Evolutionary conservation across 31 red algal genomes (phyloP).

Genomic region (Asparagopsis taxiformis): DNA sequence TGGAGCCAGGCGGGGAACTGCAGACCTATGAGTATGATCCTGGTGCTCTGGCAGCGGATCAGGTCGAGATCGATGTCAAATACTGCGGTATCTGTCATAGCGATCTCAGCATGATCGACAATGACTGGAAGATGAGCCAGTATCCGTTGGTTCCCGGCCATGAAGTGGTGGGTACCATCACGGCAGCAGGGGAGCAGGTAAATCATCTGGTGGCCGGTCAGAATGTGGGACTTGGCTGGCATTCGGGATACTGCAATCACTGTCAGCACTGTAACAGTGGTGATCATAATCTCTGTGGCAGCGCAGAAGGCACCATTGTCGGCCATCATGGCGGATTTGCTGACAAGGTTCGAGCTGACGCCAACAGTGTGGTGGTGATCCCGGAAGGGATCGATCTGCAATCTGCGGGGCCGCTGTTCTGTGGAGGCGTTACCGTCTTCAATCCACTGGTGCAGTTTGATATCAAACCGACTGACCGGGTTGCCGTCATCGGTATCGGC

Average conservation of each 20-base stretch:
- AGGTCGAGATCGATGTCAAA: conserved; percentile 9
- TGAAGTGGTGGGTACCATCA: conserved; percentile 65
- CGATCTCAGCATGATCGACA: conserved; percentile 9
- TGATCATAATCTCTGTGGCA: conserved; percentile 24
- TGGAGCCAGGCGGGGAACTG: not conserved
- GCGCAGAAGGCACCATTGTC: conserved; percentile 27
- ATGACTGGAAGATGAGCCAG: conserved; percentile 12
- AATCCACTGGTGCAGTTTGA: conserved; percentile 36
- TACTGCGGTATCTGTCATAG: conserved; percentile 21
- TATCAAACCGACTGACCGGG: conserved; percentile 29
- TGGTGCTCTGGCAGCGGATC: not conserved
- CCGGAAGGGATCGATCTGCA: conserved; percentile 38
- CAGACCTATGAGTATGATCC: not conserved
- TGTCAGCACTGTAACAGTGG: conserved; percentile 38
- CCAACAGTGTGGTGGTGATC: conserved; percentile 36
- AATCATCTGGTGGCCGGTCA: conserved; percentile 49
- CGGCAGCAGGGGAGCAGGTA: conserved; percentile 10
- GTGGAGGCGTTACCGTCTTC: conserved; percentile 62
- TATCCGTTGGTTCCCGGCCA: conserved; percentile 57
- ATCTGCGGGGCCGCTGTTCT: conserved; percentile 54
- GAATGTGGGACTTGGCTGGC: conserved; percentile 49
- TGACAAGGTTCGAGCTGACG: conserved; percentile 34
- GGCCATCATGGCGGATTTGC: conserved; percentile 40
- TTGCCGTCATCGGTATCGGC: conserved; percentile 56
- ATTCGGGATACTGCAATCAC: conserved; percentile 20